Conservation (phyloP, 495 filamentous ascomycete genomes). For the Hypoxylon perforatum region DNA sequence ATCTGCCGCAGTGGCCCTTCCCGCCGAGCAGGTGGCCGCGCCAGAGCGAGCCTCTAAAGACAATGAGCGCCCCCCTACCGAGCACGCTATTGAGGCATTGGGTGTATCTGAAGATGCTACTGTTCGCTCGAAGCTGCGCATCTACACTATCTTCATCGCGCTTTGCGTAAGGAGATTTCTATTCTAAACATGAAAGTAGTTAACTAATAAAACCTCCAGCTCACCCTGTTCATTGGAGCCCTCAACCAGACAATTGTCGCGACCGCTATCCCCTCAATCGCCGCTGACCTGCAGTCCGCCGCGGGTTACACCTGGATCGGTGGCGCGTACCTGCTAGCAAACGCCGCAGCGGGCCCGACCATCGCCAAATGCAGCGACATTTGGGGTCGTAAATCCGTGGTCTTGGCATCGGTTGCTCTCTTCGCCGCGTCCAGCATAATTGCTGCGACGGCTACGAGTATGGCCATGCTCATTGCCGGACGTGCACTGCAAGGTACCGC, state of each 20-base stretch:
- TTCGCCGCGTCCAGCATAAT: conserved; percentile 72
- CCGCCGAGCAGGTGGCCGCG: neutral
- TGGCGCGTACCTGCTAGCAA: conserved; percentile 66
- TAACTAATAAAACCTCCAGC: conserved; percentile 27
- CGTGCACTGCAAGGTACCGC: conserved; percentile 79
- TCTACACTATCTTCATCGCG: conserved; percentile 39
- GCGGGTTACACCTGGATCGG: conserved; percentile 73
- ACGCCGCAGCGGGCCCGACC: conserved; percentile 54
- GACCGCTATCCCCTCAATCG: conserved; percentile 67
- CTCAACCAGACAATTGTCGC: conserved; percentile 72
- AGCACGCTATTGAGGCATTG: conserved; percentile 18
- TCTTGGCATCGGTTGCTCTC: conserved; percentile 71
- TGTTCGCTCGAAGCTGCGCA: conserved; percentile 42
- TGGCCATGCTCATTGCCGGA: conserved; percentile 77
- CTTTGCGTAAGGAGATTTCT: conserved; percentile 37
- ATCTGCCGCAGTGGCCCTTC: conserved; percentile 1
- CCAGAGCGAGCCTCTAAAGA: too few relatives aligned
- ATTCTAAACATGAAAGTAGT: neutral
- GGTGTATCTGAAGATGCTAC: conserved; percentile 28
- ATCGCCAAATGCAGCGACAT: conserved; percentile 71
- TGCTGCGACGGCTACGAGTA: conserved; percentile 70
- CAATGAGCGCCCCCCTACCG: neutral
- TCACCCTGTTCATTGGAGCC: conserved; percentile 66
- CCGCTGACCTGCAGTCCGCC: conserved; percentile 63
- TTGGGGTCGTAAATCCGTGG: conserved; percentile 79